Base-by-base conservation (phyloP, 2,329 filamentous ascomycete genomes). In the Diaporthe capsici region DNA sequence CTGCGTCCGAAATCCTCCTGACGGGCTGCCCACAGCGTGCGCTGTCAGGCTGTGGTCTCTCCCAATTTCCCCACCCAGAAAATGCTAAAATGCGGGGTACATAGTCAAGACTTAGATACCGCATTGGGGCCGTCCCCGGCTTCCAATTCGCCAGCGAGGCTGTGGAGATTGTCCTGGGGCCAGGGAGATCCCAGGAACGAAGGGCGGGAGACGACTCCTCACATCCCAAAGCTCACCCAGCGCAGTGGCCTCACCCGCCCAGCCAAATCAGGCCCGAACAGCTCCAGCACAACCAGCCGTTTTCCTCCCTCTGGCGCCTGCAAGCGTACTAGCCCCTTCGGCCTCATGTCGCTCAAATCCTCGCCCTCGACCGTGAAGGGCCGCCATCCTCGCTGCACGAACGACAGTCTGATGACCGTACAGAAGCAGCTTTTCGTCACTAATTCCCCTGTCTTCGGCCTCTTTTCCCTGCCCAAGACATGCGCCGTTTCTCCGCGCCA, bases 341-440 rank as follows among this genome's bases (percentile, higher is more conserved):
- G 70, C 55, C 70, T 60, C 39, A 72, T 72, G 70, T 72, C 70
- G 42, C 55, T 53, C 44, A 72, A 63, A 51, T 63, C 44, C 57
- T 25, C 51, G 71, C 47, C 44, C 31, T 42, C 58, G 47, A 28
- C 65, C 20, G 12, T 37, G 28, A 67, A 20, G 37, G 37, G 28
- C 39, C 34, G 22, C 42, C n/a, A 25, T 22, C 28, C 55, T 51
- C 34, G 22, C 39, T 20, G 28, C 55, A 72, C 31, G 13, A 22
- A 37, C 44, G 20, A 39, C 63, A 10, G 63, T 8, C 63, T 51
- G 63, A 34, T 65, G 61, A 42, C 34, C 31, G 39, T 8, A 22
- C 65, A 68, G 20, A 28, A 68, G 63, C 63, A 61, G 28, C 37
- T 31, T 47, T n/a, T 34, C 37, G 47, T 57, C 49, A 20, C 15